Evolutionary conservation across 148 eudicot species (phyloP), one percentile per base, ranked within the genome.

Genomic region (Fagopyrum esculentum): DNA sequence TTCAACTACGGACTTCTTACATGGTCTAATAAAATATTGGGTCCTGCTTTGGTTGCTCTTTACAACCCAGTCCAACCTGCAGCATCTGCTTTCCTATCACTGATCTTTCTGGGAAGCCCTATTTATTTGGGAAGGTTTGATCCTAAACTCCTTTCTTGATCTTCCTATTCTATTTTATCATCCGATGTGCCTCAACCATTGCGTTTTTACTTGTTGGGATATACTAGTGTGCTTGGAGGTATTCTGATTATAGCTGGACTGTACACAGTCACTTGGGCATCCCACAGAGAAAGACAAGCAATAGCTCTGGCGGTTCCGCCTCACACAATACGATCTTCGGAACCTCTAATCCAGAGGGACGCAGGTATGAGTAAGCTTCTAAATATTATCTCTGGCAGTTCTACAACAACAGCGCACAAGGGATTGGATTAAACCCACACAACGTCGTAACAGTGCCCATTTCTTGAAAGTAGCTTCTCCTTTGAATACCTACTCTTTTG

Each of bases 211-310:
- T 40, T 66, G 17, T 66, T 66, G n/a, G 9, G 11, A 40, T 66
- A 19, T 47, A 82, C 17, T 69, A 95, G 98, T 83, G 90, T 93
- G 72, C 26, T 93, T 29, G 98, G 98, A 73, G 98, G 97, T 73
- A 47, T 81, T 72, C 80, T 88, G 43, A 93, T 93, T 71, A 87
- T 93, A 78, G 87, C 84, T 47, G 98, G 98, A 72, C 83, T 95
- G 60, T 95, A 95, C 78, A 64, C 90, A 85, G 98, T 95, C 71
- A 92, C 98, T 10, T 95, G 96, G 97, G 98, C 97, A 61, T 80
- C 91, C 52, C 81, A 84, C 80, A 83, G 80, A 72, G 93, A 95
- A 80, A 90, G 78, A 78, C 91, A 87, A 76, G 83, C 83, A 15
- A 2, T 35, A 35, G 52, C 75, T 47, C 11, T 54, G 26, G 85